Conservation (phyloP, 2,329 filamentous ascomycete genomes). For the Fusarium praegraminearum region DNA sequence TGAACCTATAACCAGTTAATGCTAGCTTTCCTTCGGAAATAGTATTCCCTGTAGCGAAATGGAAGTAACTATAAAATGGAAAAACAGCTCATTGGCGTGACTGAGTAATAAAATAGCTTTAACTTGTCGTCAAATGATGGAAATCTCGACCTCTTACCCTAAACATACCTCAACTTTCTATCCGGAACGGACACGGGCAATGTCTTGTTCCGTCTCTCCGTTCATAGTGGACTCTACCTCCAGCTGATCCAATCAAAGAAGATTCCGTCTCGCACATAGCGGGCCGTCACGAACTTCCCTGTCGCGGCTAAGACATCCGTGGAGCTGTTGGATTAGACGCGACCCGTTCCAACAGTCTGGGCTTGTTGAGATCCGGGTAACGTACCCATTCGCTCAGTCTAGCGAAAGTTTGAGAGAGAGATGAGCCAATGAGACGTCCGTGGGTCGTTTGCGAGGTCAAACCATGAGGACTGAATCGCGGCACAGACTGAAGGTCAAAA, state of each 20-base stretch:
- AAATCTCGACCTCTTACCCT: no score
- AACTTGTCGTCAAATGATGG: no score
- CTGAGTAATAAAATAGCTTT: no score
- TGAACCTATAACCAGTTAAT: no score
- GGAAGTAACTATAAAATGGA: no score
- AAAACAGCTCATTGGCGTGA: no score
- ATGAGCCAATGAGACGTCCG: not conserved
- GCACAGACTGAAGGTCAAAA: not conserved
- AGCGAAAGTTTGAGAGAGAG: no score
- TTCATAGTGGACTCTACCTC: accelerated
- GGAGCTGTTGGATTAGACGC: not conserved
- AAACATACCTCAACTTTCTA: no score
- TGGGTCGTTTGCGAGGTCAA: not conserved
- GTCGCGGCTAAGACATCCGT: not conserved
- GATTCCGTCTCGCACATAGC: not conserved
- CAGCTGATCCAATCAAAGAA: not conserved
- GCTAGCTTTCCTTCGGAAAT: no score
- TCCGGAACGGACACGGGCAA: not conserved
- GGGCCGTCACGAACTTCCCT: not conserved
- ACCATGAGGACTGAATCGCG: not conserved
- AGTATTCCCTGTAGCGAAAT: no score
- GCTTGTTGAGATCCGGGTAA: not conserved
- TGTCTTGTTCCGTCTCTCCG: not conserved
- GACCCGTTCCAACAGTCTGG: not conserved
- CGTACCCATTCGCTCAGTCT: not conserved